Base-by-base conservation (phyloP, 768 basidiomycete species). In the Phlebiopsis gigantea region DNA sequence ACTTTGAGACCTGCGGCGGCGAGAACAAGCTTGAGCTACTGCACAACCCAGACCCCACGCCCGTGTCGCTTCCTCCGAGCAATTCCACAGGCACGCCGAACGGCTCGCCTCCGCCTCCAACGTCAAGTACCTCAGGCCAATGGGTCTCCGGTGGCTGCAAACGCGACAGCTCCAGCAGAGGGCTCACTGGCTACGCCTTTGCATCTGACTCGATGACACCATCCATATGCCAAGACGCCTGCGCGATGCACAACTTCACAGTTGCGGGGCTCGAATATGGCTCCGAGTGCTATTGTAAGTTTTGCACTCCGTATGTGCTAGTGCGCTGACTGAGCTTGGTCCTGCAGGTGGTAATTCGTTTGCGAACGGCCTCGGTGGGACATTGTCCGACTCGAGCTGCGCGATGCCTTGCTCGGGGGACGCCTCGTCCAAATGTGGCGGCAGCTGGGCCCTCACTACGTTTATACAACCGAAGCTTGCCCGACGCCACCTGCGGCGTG, bases 181-280 rank as follows among this genome's bases (percentile, higher is more conserved):
- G 63, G 1, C 62, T 68, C 24, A 61, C 58, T 9, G 65, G 61
- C 9, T 65, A 62, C 58, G 50, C 58, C 42, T 62, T 61, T 53
- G 41, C 61, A 22, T 53, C 52, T 45, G 57, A 62, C 29, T 22
- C 45, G 21, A 66, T 71, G 68, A 73, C 71, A 9, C 63, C 63
- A 29, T 57, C 63, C 12, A 47, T 48, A 0, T 75, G 73, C 56
- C 60, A 70, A 29, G 42, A 63, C 31, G 64, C 63, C 15, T 76
- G 75, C 58, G 53, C 62, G 0, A 26, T 57, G 29, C 57, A 63
- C 44, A 65, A 67, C 24, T 71, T 65, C 66, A 53, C 61, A 7
- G 60, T 68, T 31, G 72, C 72, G n/a, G 73, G 71, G 34, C 31
- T 71, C 28, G 68, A 73, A 61, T 71, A 67, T 60, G 64, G 68